A percentile compares a stretch with the other conserved stretches of the same genome.
phyloP scores from a whole-genome alignment of 306 rosid genomes.

The Acacia melanoxylon region DNA sequence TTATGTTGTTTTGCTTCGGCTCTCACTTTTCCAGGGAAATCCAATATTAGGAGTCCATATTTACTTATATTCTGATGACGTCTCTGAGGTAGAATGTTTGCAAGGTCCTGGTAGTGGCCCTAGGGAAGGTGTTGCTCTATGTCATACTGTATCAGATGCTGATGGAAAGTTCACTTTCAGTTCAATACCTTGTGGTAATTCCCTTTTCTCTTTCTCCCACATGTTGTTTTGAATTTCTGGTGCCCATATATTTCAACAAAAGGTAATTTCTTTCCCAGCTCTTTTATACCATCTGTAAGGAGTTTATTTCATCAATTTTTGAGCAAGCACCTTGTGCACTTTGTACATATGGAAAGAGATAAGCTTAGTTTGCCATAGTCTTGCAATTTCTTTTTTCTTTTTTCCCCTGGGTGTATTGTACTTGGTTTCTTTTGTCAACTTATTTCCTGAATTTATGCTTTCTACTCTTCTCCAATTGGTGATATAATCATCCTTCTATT shows the following conservation, averaged over 20 bases:
- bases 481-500: no score
- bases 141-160: slow-evolving; percentile 88
- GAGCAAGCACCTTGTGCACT: slow-evolving; percentile 16
- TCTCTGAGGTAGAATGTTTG: slow-evolving; percentile 79
- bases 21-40: slow-evolving; percentile 68
- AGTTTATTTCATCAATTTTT: slow-evolving; percentile 23
- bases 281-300: slow-evolving; percentile 1
- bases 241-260: slow-evolving; percentile 11
- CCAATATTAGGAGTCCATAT: slow-evolving; percentile 93
- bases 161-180: slow-evolving; percentile 77
- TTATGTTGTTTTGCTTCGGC: slow-evolving; percentile 22
- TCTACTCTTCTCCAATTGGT: no score
- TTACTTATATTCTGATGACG: slow-evolving; percentile 82
- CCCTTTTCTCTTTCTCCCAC: neutral
- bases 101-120: slow-evolving; percentile 80
- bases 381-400: slow-evolving; percentile 2
- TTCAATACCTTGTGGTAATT: slow-evolving; percentile 92
- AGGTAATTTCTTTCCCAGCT: slow-evolving; percentile 9
- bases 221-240: slow-evolving; percentile 15
- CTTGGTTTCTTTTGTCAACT: slow-evolving; percentile 10
- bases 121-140: slow-evolving; percentile 63
- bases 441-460: slow-evolving; percentile 8
- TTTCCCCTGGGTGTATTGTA: neutral
- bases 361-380: slow-evolving; percentile 20
- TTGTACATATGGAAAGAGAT: slow-evolving; percentile 16